Conservation (phyloP, 2,329 filamentous ascomycete species). For the Xylariaceae sp. region DNA sequence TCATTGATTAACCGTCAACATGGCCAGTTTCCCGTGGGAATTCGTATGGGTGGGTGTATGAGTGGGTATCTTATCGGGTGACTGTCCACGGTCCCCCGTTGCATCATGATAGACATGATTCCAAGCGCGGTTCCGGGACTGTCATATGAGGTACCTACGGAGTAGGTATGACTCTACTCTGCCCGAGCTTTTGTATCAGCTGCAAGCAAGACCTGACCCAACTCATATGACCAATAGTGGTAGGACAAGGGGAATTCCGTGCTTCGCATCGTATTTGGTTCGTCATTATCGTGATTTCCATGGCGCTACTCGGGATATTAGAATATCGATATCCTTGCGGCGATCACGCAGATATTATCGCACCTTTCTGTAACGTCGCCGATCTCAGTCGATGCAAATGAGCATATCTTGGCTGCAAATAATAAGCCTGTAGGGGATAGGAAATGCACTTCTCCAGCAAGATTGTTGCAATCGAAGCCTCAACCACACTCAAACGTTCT, state of each 20-base stretch:
- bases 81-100: no score
- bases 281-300: not conserved
- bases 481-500: slow-evolving; percentile 35
- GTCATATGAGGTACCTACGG: not conserved
- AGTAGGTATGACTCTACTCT: not conserved
- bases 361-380: slow-evolving; percentile 1
- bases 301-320: slow-evolving; percentile 6
- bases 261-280: not conserved
- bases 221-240: not conserved
- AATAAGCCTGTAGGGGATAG: not conserved
- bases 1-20: no score
- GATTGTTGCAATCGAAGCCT: not conserved
- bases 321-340: not conserved
- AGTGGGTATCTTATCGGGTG: no score
- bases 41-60: no score
- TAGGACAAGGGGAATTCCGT: not conserved
- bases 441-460: not conserved
- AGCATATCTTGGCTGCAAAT: not conserved
- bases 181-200: not conserved
- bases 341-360: not conserved
- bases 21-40: no score
- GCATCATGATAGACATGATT: not conserved
- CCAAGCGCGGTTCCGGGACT: not conserved
- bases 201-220: not conserved
- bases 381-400: not conserved